These are phyloP conservation scores for Usnea hakonensis DNA, from an alignment of 495 filamentous ascomycete species.

Conservation along the genomic window DNA sequence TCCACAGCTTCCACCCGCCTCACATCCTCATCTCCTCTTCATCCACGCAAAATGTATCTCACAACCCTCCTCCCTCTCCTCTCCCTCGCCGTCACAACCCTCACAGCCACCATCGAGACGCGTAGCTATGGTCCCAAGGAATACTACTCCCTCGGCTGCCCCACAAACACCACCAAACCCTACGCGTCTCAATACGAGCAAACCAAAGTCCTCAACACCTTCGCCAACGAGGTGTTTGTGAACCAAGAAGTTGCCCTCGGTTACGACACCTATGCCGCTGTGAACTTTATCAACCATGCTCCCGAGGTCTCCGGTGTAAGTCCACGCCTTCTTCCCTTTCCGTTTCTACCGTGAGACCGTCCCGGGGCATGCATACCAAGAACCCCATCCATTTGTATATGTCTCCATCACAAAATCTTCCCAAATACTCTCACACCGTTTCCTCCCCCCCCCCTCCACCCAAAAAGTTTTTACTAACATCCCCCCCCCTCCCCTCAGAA, in stretches of 20 bases:
- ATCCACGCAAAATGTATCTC: constrained; percentile 2
- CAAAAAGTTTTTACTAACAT: not conserved
- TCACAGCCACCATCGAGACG: constrained; percentile 3
- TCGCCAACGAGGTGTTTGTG: constrained; percentile 3
- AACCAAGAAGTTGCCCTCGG: not conserved
- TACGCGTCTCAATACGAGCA: constrained; percentile 4
- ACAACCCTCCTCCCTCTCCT: constrained; percentile 22
- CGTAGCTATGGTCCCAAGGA: not conserved
- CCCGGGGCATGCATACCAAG: no score
- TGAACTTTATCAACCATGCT: constrained; percentile 5
- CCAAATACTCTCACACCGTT: no score
- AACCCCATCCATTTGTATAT: no score
- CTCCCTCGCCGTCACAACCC: constrained; percentile 23
- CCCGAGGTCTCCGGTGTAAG: not conserved
- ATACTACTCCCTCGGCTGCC: constrained; percentile 5
- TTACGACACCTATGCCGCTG: constrained; percentile 6
- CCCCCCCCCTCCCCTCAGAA: not conserved
- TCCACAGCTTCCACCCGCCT: not conserved
- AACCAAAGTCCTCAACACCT: not conserved
- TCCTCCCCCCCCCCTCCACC: not conserved
- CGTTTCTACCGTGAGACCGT: no score
- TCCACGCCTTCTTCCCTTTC: no score
- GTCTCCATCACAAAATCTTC: no score
- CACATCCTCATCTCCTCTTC: no score
- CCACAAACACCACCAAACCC: constrained; percentile 3